These are phyloP conservation scores for Pyrenophora tritici-repentis DNA, from an alignment of 2,329 filamentous ascomycete species.

Conservation along the genomic window DNA sequence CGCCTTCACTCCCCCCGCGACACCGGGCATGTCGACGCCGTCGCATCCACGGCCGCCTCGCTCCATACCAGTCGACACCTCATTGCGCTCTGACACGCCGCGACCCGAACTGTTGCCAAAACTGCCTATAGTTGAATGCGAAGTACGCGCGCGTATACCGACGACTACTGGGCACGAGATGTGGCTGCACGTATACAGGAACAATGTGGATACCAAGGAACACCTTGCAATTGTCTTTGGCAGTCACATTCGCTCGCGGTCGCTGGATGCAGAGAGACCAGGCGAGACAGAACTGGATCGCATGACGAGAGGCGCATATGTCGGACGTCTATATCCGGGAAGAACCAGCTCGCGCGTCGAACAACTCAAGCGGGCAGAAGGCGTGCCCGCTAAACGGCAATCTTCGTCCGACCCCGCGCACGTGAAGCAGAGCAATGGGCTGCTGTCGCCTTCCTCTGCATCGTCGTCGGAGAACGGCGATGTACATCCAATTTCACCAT, in stretches of 20 bases:
- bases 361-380: constrained; percentile 50
- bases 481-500: constrained; percentile 31
- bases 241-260: constrained; percentile 74
- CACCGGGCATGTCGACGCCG: constrained; percentile 41
- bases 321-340: constrained; percentile 83
- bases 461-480: constrained; percentile 38
- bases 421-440: constrained; percentile 14
- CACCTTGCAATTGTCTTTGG: constrained; percentile 98
- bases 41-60: constrained; percentile 43
- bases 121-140: constrained; percentile 86
- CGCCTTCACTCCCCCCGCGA: constrained; percentile 50
- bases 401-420: constrained; percentile 11
- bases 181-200: constrained; percentile 94
- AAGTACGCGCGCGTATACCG: constrained; percentile 92
- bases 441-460: constrained; percentile 24
- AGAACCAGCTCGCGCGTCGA: constrained; percentile 74
- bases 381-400: constrained; percentile 27
- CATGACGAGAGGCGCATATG: constrained; percentile 93
- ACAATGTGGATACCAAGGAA: constrained; percentile 92
- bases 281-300: constrained; percentile 87
- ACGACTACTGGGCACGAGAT: constrained; percentile 92
- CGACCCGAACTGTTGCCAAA: constrained; percentile 74
- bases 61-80: constrained; percentile 52
- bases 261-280: constrained; percentile 70
- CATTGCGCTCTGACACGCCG: constrained; percentile 47